These are phyloP conservation scores for Pseudohyphozyma bogoriensis DNA, from an alignment of 768 basidiomycete genomes.

Conservation along the genomic window DNA sequence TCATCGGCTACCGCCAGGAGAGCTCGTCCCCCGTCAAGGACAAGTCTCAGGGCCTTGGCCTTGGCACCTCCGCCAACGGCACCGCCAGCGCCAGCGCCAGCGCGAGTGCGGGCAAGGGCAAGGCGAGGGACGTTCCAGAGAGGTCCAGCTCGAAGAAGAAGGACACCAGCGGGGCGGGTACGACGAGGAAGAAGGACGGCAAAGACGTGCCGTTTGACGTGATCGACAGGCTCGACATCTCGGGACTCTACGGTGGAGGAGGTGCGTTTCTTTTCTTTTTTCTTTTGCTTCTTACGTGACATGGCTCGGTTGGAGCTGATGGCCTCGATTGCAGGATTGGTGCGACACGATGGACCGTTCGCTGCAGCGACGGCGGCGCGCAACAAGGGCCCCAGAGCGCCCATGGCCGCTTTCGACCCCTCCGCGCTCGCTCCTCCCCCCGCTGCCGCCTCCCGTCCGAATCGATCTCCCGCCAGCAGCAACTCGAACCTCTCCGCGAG, in stretches of 20 bases:
- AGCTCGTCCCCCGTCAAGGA: background rate
- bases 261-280: conserved; percentile 4
- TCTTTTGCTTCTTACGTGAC: too few relatives aligned
- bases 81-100: background rate
- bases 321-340: conserved; percentile 8
- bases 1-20: background rate
- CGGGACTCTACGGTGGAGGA: conserved; percentile 28
- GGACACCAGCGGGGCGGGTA: conserved; percentile 2
- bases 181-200: background rate
- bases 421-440: conserved; percentile 17
- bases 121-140: background rate
- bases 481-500: conserved; percentile 12
- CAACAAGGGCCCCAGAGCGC: conserved; percentile 17
- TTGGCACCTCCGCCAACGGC: background rate
- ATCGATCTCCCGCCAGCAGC: background rate
- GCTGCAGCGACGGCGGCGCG: conserved; percentile 20
- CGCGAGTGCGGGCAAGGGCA: background rate
- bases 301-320: background rate
- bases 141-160: background rate
- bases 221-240: conserved; percentile 29
- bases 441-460: background rate
- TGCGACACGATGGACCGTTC: conserved; percentile 28
- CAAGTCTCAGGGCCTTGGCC: too few relatives aligned
- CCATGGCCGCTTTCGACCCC: conserved; percentile 27
- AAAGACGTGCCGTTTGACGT: conserved; percentile 18